A percentile compares a stretch with the other conserved stretches of the same genome.
Conservation (phyloP, 2,329 filamentous ascomycete genomes). For the Colletotrichum sp. region DNA sequence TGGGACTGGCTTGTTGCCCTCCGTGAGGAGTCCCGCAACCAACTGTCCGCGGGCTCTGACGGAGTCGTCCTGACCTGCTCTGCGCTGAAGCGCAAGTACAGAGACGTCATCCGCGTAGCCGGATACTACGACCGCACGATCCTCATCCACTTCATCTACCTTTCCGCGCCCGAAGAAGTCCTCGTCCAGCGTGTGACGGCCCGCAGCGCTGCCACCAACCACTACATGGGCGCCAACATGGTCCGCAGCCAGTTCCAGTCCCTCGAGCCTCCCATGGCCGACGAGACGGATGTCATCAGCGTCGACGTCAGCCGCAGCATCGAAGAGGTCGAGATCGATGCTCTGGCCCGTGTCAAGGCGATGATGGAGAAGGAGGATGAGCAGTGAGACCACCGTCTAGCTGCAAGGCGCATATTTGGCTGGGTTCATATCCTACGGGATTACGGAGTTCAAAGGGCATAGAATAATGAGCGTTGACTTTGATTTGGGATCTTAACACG, state of each 20-base stretch:
- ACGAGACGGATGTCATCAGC: conserved; percentile 75
- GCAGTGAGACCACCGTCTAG: background rate
- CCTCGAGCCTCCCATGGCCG: conserved; percentile 78
- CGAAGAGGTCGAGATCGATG: conserved; percentile 65
- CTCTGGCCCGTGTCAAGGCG: conserved; percentile 61
- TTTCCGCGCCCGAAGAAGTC: conserved; percentile 77
- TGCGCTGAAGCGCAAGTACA: conserved; percentile 95
- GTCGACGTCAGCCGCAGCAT: conserved; percentile 69
- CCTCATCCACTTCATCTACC: conserved; percentile 91
- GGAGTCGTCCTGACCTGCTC: conserved; percentile 97
- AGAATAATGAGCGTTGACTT: conserved; percentile 17
- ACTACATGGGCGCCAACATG: conserved; percentile 98
- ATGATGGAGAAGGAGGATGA: conserved; percentile 46
- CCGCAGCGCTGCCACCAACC: conserved; percentile 65
- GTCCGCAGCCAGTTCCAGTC: conserved; percentile 89
- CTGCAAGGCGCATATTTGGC: background rate
- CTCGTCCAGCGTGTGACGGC: conserved; percentile 77
- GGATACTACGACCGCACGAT: conserved; percentile 76
- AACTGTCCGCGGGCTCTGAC: conserved; percentile 60
- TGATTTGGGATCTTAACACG: background rate
- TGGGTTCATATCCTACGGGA: conserved; percentile 14
- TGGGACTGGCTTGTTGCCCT: conserved; percentile 95
- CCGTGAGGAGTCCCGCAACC: conserved; percentile 69
- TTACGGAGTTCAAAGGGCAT: conserved; percentile 18
- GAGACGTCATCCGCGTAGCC: conserved; percentile 86